Base-by-base conservation (phyloP, 2,329 filamentous ascomycete species). In the Stachybotrys echinatus region DNA sequence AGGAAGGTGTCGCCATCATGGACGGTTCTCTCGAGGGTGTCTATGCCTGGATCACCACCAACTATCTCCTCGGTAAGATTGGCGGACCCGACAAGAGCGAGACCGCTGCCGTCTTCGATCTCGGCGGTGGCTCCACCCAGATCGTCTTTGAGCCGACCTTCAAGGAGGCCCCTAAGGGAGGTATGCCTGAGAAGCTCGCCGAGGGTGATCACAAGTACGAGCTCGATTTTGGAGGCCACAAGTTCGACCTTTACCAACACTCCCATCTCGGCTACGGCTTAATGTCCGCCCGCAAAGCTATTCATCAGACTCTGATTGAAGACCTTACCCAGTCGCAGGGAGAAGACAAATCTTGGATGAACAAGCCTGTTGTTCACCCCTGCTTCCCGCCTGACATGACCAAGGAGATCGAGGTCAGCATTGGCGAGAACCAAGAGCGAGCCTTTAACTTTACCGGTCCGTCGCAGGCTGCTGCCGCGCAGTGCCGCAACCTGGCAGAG, bases 121-220 rank as follows among this genome's bases (percentile, higher is more conserved):
- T 99, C 45, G 94, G 94, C 55, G 94, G 94, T 62, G 94, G 94
- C 48, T 96, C 92, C 20, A 99, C 95, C 14, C 94, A 99, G 74
- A 96, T 99, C 65, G 95, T 99, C 58, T 99, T 97, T 70, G 85
- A 99, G 75, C 95, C 95, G 20, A 95, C 87, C 47, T 99, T 96
- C 73, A 87, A 89, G 66, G 80, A 81, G 49, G 80, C 81, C 50
- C 71, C 80, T 49, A 75, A 79, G 46, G 88, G 89, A 54, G 92
- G 91, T 52, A 88, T 96, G 77, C 92, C 92, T 0, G 85, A 89
- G 65, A 87, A 85, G 67, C 80, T 99, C 62, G 80, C 85, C 18
- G 87, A 92, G 42, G 94, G 94, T 50, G 92, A 97, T 65, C 94
- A 99, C 81, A 96, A 95, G 74, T 99, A 97, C 73, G 80, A 85